Percentiles rank a stretch among this genome's conserved stretches.
phyloP scores from a whole-genome alignment of 768 basidiomycete species.

The Calvatia gigantea region DNA sequence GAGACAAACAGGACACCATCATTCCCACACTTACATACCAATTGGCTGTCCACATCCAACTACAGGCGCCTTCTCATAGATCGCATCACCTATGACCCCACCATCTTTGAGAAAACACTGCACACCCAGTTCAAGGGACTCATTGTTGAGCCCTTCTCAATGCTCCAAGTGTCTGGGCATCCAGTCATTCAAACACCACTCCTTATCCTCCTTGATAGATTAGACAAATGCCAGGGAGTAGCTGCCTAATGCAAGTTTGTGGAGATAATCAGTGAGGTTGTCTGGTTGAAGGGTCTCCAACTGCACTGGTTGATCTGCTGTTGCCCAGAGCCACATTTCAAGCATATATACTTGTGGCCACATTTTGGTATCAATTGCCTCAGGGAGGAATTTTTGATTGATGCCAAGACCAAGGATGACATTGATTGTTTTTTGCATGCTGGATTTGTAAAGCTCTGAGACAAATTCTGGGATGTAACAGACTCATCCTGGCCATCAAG shows the following conservation, averaged over 20 bases:
- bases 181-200: neutral
- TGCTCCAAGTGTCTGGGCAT: neutral
- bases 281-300: neutral
- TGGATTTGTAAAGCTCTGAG: neutral
- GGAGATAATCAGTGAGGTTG: neutral
- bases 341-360: neutral
- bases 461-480: neutral
- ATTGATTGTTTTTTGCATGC: neutral
- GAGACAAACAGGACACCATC: neutral
- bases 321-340: neutral
- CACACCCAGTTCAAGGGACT: neutral
- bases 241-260: neutral
- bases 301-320: neutral
- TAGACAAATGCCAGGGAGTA: neutral
- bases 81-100: neutral
- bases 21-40: slow-evolving; percentile 1
- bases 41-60: neutral
- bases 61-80: neutral
- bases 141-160: neutral
- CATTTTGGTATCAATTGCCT: neutral
- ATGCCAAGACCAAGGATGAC: neutral
- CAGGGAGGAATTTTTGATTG: neutral
- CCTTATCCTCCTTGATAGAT: neutral
- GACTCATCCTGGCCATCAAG: neutral
- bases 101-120: neutral